A percentile compares a stretch with the other conserved stretches of the same genome.
Conservation (phyloP, 2,329 filamentous ascomycete species). For the Biscogniauxia marginata region DNA sequence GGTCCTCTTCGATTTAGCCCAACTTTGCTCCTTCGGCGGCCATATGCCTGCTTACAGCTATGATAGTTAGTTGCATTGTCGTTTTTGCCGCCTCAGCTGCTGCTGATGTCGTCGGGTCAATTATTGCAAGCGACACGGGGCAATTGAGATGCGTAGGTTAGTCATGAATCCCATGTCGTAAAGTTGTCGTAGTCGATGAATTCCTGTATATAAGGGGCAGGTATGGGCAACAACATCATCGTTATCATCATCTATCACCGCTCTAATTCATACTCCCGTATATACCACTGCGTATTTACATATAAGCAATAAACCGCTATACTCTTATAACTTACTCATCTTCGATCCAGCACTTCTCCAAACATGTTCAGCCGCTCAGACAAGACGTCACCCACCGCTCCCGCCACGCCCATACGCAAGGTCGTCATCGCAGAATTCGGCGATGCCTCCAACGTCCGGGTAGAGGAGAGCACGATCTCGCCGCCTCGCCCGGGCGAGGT, state of each 20-base stretch:
- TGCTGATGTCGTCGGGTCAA: neutral
- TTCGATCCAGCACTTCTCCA: neutral
- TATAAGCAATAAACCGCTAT: neutral
- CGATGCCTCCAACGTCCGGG: constrained; percentile 11
- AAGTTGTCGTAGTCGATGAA: neutral
- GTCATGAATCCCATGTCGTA: neutral
- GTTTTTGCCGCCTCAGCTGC: too few species aligned
- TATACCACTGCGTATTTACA: neutral
- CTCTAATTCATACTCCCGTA: neutral
- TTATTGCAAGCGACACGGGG: neutral
- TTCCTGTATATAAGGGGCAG: neutral
- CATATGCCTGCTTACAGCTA: too few species aligned
- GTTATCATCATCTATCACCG: neutral
- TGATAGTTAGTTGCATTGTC: too few species aligned
- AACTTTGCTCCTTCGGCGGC: neutral
- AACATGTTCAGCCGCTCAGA: neutral
- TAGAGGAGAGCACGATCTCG: constrained; percentile 7
- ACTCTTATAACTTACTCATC: neutral
- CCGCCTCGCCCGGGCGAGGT: constrained; percentile 9
- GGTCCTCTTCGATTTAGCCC: neutral
- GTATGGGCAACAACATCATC: neutral
- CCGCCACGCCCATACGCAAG: constrained; percentile 10
- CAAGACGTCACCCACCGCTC: neutral
- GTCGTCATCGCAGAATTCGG: constrained; percentile 15
- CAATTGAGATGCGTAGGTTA: neutral